Evolutionary conservation across 2,329 filamentous ascomycete species (phyloP).

Genomic region (Orbilia quercus): DNA sequence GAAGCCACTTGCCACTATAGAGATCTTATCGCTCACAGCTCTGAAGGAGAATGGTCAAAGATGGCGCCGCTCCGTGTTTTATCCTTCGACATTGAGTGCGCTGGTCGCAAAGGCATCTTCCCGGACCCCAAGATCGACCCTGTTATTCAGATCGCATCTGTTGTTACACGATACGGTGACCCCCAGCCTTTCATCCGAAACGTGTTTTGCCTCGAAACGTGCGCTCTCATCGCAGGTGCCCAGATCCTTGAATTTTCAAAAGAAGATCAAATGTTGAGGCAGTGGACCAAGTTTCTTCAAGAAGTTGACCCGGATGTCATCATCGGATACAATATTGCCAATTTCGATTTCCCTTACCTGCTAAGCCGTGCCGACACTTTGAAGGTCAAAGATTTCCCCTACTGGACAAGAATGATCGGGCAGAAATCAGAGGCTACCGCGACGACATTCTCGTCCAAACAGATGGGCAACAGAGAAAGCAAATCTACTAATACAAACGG

Average conservation of each 20-base stretch:
- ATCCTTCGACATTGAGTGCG: constrained; percentile 99
- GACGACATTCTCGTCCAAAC: constrained; percentile 93
- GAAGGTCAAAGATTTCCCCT: constrained; percentile 82
- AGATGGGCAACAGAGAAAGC: constrained; percentile 95
- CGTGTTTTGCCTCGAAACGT: constrained; percentile 93
- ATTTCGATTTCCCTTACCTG: constrained; percentile 98
- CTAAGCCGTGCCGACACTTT: constrained; percentile 87
- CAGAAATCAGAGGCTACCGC: constrained; percentile 78
- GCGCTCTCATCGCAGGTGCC: constrained; percentile 92
- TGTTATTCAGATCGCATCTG: constrained; percentile 97
- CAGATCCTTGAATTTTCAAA: constrained; percentile 84
- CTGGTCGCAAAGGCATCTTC: constrained; percentile 96
- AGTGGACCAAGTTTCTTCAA: constrained; percentile 89
- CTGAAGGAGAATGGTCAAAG: constrained; percentile 95
- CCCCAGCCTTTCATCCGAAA: constrained; percentile 95
- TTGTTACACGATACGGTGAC: constrained; percentile 94
- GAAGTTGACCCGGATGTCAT: constrained; percentile 96
- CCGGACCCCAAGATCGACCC: constrained; percentile 91
- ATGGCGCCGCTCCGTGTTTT: constrained; percentile 93
- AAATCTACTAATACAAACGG: constrained; percentile 96
- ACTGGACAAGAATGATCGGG: constrained; percentile 82
- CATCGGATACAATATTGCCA: constrained; percentile 97
- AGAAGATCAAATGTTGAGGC: constrained; percentile 89
- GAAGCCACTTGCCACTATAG: constrained; percentile 86
- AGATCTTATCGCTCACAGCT: constrained; percentile 85